phyloP scores from a whole-genome alignment of 306 rosid species.

The Trichosanthes truncata region DNA sequence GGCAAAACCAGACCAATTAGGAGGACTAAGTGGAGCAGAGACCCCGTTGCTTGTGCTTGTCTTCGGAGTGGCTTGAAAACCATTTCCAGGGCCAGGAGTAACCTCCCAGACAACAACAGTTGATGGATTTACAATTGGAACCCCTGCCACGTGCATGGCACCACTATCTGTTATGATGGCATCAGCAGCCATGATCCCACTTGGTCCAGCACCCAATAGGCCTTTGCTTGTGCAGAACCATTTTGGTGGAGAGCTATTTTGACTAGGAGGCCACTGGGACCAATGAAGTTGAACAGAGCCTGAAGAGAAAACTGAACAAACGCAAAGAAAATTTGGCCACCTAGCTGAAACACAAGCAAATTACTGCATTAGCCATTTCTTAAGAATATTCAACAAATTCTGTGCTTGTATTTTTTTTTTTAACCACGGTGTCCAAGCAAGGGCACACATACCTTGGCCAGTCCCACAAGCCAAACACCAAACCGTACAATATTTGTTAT shows the following conservation, averaged over 20 bases:
- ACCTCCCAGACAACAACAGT: slow-evolving; percentile 99
- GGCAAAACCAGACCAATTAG: slow-evolving; percentile 81
- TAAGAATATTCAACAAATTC: not conserved
- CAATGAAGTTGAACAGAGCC: slow-evolving; percentile 98
- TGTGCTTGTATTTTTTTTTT: not conserved
- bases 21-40: slow-evolving; percentile 66
- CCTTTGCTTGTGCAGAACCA: slow-evolving; percentile 99
- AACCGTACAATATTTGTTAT: not conserved
- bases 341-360: slow-evolving; percentile 58
- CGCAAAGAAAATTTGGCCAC: slow-evolving; percentile 94
- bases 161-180: slow-evolving; percentile 94
- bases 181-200: slow-evolving; percentile 99
- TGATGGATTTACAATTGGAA: slow-evolving; percentile 95
- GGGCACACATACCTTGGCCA: not conserved
- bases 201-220: slow-evolving; percentile 93
- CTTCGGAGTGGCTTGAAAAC: slow-evolving; percentile 74
- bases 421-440: not conserved
- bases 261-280: slow-evolving; percentile 95
- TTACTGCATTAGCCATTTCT: slow-evolving; percentile 24
- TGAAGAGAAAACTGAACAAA: slow-evolving; percentile 94
- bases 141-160: slow-evolving; percentile 98
- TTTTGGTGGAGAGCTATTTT: slow-evolving; percentile 47
- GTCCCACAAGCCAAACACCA: not conserved
- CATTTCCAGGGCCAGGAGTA: slow-evolving; percentile 95
- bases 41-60: slow-evolving; percentile 53